Conservation (phyloP, 2,329 filamentous ascomycete genomes). For the Raffaelea arxii region DNA sequence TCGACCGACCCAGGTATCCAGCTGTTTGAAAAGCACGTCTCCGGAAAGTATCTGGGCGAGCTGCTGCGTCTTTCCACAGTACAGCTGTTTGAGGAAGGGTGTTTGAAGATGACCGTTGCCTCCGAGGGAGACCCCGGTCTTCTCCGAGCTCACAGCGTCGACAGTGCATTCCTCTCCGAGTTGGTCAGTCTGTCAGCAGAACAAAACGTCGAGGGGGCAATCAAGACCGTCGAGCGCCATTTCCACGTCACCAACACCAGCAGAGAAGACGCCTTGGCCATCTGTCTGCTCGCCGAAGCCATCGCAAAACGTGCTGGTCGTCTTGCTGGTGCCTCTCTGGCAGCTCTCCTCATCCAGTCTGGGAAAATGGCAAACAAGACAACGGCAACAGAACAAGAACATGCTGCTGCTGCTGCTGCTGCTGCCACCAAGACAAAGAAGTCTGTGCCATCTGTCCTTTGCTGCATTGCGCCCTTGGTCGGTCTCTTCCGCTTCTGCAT, state of each 20-base stretch:
- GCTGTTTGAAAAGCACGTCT: slow-evolving; percentile 99
- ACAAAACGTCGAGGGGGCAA: background rate
- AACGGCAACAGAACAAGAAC: no score
- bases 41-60: slow-evolving; percentile 95
- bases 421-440: background rate
- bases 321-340: slow-evolving; percentile 81
- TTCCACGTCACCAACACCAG: background rate
- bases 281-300: slow-evolving; percentile 71
- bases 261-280: slow-evolving; percentile 60
- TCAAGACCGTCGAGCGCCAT: background rate
- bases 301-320: slow-evolving; percentile 82
- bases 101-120: background rate
- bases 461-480: no score
- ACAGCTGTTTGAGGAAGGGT: slow-evolving; percentile 27
- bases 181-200: background rate
- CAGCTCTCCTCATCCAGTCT: slow-evolving; percentile 70
- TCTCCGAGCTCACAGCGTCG: background rate
- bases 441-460: no score
- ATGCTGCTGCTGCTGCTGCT: no score
- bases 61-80: slow-evolving; percentile 72
- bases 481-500: no score
- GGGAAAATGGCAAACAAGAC: slow-evolving; percentile 43
- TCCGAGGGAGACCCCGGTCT: background rate
- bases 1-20: slow-evolving; percentile 87
- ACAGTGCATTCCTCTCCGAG: background rate